Evolutionary conservation across 2,329 filamentous ascomycete genomes (phyloP).

Genomic region (Parastagonospora nodorum): DNA sequence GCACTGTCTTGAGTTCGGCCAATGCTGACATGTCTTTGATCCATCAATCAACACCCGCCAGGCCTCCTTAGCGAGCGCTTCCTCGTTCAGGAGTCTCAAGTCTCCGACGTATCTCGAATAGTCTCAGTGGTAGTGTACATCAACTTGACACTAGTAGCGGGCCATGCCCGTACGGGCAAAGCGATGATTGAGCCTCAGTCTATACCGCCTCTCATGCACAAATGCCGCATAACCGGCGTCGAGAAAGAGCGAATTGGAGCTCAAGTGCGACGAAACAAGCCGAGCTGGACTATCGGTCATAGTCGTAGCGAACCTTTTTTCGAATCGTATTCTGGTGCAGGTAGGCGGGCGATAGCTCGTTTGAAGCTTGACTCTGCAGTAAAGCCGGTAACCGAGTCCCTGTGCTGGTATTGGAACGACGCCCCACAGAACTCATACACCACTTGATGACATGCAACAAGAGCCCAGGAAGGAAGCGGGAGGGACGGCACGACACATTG

Average conservation of each 20-base stretch:
- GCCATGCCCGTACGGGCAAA: conserved; percentile 9
- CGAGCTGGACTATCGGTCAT: conserved; percentile 25
- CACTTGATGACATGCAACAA: conserved; percentile 32
- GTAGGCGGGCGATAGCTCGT: conserved; percentile 18
- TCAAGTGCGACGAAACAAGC: conserved; percentile 27
- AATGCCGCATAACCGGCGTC: conserved; percentile 26
- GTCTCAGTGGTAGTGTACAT: conserved; percentile 5
- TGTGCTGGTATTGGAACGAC: conserved; percentile 27
- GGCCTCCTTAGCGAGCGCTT: conserved; percentile 7
- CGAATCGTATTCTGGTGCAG: conserved; percentile 30
- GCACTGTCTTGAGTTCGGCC: conserved; percentile 5
- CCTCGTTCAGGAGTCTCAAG: conserved; percentile 18
- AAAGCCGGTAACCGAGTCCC: conserved; percentile 16
- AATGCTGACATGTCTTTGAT: not conserved
- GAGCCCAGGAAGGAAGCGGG: conserved; percentile 15
- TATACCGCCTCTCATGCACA: conserved; percentile 18
- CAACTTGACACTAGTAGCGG: conserved; percentile 13
- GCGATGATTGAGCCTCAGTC: conserved; percentile 28
- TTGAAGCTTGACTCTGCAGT: conserved; percentile 22
- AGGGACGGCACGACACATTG: conserved; percentile 28
- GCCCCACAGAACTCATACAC: conserved; percentile 37
- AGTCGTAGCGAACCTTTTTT: conserved; percentile 21
- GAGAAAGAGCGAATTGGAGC: conserved; percentile 27
- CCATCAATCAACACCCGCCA: not conserved
- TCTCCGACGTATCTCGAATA: conserved; percentile 15